Evolutionary conservation across 345 rosid genomes (phyloP), one percentile per base, ranked within the genome.

Genomic region (Turnera subulata): DNA sequence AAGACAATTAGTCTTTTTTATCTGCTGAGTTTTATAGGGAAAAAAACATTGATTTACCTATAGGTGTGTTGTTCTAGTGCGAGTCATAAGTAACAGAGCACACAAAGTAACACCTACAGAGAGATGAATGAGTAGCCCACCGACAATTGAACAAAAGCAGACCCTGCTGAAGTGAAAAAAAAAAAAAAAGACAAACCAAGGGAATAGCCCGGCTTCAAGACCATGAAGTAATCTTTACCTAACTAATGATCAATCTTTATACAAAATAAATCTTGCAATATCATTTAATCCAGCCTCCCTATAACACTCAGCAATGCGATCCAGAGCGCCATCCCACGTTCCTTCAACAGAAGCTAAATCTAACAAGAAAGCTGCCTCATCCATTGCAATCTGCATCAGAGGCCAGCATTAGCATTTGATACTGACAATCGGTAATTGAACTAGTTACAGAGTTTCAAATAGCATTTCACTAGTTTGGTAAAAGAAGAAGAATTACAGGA

Each of bases 261-360:
- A 80, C 63, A 71, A 53, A 58, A 91, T 39, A 49, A 91, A 88
- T 43, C 63, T 76, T 0, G 94, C 89, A 56, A 85, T 82, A 32
- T 84, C 80, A 5, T 60, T 20, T 21, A 85, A 70, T 46, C 96
- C 91, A 44, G 83, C 96, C 48, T 88, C 84, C 46, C 64, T 67
- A 23, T 91, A 91, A 63, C 92, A 91, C 54, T 81, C 82, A 32
- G 88, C 89, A 37, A 85, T 71, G 13, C 79, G 78, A 20, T 82
- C 74, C 35, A 69, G 16, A 53, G 62, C 73, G 50, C 75, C 86
- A 12, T 69, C 73, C 98, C 98, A 88, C 40, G 78, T 75, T 65
- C 96, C 98, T 55, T 91, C 88, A 21, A 88, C 75, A 57, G 94
- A 88, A 55, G 88, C 96, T 63, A 91, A 78, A 75, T 91, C 98